phyloP scores from a whole-genome alignment of 805 yeast genomes.

The Wickerhamomyces strasburgensis region DNA sequence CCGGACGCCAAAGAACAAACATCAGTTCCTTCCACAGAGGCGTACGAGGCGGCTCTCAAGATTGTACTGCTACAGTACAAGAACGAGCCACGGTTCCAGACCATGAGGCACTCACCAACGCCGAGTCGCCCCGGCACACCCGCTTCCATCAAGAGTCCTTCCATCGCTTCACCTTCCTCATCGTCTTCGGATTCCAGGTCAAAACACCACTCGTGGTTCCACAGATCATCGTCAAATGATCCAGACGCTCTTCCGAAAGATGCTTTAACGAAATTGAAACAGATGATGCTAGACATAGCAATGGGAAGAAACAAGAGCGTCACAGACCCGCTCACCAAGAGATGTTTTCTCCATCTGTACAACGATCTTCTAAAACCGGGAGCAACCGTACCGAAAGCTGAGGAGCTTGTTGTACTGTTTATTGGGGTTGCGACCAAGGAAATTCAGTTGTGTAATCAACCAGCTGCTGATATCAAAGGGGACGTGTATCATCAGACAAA shows the following conservation, averaged over 20 bases:
- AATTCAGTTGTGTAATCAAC: constrained; percentile 31
- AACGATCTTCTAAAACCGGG: constrained; percentile 45
- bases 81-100: constrained; percentile 58
- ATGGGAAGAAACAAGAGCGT: constrained; percentile 33
- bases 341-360: constrained; percentile 58
- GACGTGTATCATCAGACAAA: constrained; percentile 19
- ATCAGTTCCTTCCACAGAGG: constrained; percentile 19
- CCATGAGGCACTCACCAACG: constrained; percentile 4
- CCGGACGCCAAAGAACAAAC: background rate
- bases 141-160: constrained; percentile 4
- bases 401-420: constrained; percentile 47
- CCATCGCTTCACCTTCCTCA: constrained; percentile 14
- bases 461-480: constrained; percentile 15
- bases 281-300: constrained; percentile 40
- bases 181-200: constrained; percentile 23
- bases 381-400: constrained; percentile 29
- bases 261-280: constrained; percentile 33
- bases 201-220: constrained; percentile 28
- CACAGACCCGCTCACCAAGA: constrained; percentile 45
- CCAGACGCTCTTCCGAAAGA: constrained; percentile 34
- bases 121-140: constrained; percentile 5
- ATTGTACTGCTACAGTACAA: constrained; percentile 53
- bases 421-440: constrained; percentile 51
- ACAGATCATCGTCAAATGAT: no score
- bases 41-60: constrained; percentile 51